Conservation (phyloP, 2,329 filamentous ascomycete genomes). For the Aspergillus intermedius region DNA sequence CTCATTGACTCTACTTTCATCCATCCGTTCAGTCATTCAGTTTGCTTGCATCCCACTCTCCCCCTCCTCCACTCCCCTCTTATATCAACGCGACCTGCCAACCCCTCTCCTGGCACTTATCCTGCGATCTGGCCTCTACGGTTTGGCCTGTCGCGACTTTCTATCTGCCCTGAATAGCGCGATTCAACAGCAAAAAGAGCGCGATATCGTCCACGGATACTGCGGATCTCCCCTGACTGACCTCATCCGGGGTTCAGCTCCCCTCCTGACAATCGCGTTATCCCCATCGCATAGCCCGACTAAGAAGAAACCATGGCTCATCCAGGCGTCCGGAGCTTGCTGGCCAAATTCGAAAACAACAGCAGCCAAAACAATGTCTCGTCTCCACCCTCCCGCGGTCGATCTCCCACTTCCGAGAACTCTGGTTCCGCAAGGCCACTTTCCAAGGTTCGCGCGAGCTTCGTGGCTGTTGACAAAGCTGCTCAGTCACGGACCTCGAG, state of each 20-base stretch:
- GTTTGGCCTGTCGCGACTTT: no score
- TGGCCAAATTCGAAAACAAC: slow-evolving; percentile 73
- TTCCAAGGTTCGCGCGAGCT: slow-evolving; percentile 68
- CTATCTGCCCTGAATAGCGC: no score
- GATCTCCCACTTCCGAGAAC: slow-evolving; percentile 54
- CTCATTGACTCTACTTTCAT: background rate
- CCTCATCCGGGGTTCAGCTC: slow-evolving; percentile 4
- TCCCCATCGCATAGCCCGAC: background rate
- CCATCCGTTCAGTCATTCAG: background rate
- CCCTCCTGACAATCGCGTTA: background rate
- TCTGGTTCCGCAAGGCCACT: slow-evolving; percentile 51
- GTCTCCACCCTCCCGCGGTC: slow-evolving; percentile 62
- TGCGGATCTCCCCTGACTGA: background rate
- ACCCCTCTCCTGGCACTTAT: slow-evolving; percentile 2
- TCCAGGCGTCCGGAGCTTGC: slow-evolving; percentile 62
- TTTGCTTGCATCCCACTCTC: background rate
- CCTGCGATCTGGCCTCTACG: background rate
- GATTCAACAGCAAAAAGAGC: no score
- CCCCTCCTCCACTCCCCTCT: background rate
- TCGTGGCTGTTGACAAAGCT: slow-evolving; percentile 61
- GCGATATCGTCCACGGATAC: no score
- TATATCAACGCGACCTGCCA: background rate
- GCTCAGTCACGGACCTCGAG: slow-evolving; percentile 37
- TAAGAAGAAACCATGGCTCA: slow-evolving; percentile 13
- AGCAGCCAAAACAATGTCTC: slow-evolving; percentile 38